Evolutionary conservation across 2,329 filamentous ascomycete species (phyloP), one percentile per base, ranked within the genome.

Genomic region (Diplodia seriata): DNA sequence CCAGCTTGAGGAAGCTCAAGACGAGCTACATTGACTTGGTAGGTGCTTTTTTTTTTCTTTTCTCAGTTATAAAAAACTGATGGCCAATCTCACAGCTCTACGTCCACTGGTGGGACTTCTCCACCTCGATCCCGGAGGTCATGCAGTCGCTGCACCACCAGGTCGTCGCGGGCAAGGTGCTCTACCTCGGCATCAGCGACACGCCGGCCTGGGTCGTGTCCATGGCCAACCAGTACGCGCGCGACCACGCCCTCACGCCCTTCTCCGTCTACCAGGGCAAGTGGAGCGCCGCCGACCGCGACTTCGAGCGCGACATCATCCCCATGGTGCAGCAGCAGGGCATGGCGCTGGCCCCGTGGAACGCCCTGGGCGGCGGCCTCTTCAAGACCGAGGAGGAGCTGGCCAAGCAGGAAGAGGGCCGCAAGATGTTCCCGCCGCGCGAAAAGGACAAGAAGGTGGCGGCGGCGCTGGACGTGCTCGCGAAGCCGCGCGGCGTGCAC

Each of bases 1-100:
- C 76, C 6, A 79, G 76, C 9, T 70, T 83, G 33, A 78, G 75
- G 68, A 90, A 87, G 78, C 82, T 89, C 61, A 84, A 88, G 77
- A 91, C 89, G 0, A 83, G 86, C 64, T 93, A 91, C 73, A 87
- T 92, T 68, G 90, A 93, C 73, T 62, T 78, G 14, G 56, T 59
- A 20, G 14, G 55, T 57, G 5, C 1, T 54, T 38, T 12, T 33
- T 4, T 33, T 9, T 33, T 33, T 33, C 5, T 33, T 33, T 33
- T 8, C 31, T 33, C 6, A 26, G 26, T 26, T 26, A 26, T 26
- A 26, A 26, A 26, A 26, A 26, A 26, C 26, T 33, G 7, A 6
- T 33, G 31, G 2, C 15, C 14, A 1, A 18, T 5, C 20, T 11
- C 14, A 18, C 23, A 59, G 36, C 76, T 75, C 65, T 78, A 78